Evolutionary conservation across 352 stramenopile species (phyloP).

Genomic region (Globisporangium perplexum): DNA sequence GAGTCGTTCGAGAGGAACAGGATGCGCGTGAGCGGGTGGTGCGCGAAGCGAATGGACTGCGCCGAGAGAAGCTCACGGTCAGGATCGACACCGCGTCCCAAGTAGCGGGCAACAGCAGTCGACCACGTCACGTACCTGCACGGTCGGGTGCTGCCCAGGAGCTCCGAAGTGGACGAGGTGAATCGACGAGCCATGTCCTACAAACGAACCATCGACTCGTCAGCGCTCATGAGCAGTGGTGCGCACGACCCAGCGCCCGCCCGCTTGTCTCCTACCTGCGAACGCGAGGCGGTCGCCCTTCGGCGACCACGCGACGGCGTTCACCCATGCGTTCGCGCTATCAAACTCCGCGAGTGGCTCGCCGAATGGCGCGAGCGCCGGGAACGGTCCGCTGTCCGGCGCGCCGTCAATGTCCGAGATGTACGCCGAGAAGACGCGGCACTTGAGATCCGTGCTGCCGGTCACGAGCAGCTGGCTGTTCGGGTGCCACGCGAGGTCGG

Average conservation of each 20-base stretch:
- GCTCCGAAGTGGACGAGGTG: slow-evolving; percentile 86
- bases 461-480: slow-evolving; percentile 92
- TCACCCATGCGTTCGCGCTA: slow-evolving; percentile 89
- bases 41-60: slow-evolving; percentile 83
- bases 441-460: slow-evolving; percentile 91
- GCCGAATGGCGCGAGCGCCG: slow-evolving; percentile 69
- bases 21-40: slow-evolving; percentile 82
- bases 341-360: slow-evolving; percentile 83
- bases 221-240: background rate
- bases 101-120: too few species aligned
- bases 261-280: slow-evolving; percentile 46
- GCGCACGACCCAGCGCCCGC: background rate
- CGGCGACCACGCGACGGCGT: slow-evolving; percentile 89
- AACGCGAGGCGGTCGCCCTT: slow-evolving; percentile 86
- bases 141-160: slow-evolving; percentile 60
- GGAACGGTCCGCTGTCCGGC: slow-evolving; percentile 68
- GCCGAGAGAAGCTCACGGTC: background rate
- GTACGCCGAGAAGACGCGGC: slow-evolving; percentile 89
- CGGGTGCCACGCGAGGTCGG: slow-evolving; percentile 90
- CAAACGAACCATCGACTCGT: too few species aligned
- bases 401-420: slow-evolving; percentile 75
- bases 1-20: slow-evolving; percentile 88
- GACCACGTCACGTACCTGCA: slow-evolving; percentile 59
- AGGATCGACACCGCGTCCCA: too few species aligned
- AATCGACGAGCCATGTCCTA: slow-evolving; percentile 86